Conservation (phyloP, 1,139 yeast species). For the Sugiyamaella pinicola region DNA sequence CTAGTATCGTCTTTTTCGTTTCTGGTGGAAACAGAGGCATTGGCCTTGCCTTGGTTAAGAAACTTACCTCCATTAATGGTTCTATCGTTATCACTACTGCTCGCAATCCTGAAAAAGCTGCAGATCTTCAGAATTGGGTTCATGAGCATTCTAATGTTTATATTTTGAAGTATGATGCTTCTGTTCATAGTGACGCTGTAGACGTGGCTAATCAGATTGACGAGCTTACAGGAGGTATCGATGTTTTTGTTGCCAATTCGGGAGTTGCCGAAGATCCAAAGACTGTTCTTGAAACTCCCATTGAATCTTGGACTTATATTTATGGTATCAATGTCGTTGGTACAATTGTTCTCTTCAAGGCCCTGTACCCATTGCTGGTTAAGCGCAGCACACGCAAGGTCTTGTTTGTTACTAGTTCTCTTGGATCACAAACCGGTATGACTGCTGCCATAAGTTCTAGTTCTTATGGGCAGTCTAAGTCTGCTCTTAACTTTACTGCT, state of each 20-base stretch:
- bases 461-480: slow-evolving; percentile 42
- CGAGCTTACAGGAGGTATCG: slow-evolving; percentile 39
- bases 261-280: slow-evolving; percentile 29
- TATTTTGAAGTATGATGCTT: slow-evolving; percentile 33
- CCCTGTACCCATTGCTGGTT: slow-evolving; percentile 22
- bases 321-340: slow-evolving; percentile 40
- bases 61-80: slow-evolving; percentile 31
- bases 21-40: slow-evolving; percentile 40
- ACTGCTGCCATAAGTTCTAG: neutral
- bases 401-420: slow-evolving; percentile 31
- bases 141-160: slow-evolving; percentile 31
- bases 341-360: slow-evolving; percentile 39
- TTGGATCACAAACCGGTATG: neutral
- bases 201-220: slow-evolving; percentile 33
- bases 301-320: slow-evolving; percentile 34
- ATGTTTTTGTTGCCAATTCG: slow-evolving; percentile 57
- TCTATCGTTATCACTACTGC: slow-evolving; percentile 41
- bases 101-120: slow-evolving; percentile 28
- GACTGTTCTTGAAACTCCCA: slow-evolving; percentile 9
- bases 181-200: slow-evolving; percentile 23
- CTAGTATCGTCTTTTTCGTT: neutral
- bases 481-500: slow-evolving; percentile 39
- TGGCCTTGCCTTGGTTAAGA: slow-evolving; percentile 34
- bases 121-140: slow-evolving; percentile 21
- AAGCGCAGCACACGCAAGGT: slow-evolving; percentile 36